A percentile compares a stretch with the other conserved stretches of the same genome.
Evolutionary conservation across 2,329 filamentous ascomycete species (phyloP).

Genomic region (Diaporthe australafricana): DNA sequence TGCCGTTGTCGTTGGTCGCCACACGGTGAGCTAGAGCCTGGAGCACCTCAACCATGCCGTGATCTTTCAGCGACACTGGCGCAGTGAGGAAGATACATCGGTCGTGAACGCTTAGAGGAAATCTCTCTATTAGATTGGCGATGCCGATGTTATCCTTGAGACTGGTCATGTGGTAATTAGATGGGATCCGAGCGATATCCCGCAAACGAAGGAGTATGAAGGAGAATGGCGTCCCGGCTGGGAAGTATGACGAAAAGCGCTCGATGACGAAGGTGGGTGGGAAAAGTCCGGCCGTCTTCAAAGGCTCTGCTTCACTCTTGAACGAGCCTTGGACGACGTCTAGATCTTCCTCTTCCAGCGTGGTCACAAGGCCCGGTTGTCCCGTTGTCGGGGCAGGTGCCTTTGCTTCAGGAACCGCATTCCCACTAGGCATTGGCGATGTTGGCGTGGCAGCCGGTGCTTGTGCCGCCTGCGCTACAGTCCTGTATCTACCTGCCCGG

Average conservation of each 20-base stretch:
- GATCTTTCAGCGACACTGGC: constrained; percentile 70
- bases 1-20: constrained; percentile 73
- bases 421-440: neutral
- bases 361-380: constrained; percentile 78
- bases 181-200: constrained; percentile 73
- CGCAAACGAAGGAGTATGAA: constrained; percentile 83
- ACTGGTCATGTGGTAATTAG: constrained; percentile 77
- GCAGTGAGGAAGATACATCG: constrained; percentile 80
- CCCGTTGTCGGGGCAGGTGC: constrained; percentile 35
- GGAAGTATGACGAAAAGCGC: constrained; percentile 84
- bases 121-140: constrained; percentile 80
- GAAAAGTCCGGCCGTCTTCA: constrained; percentile 78
- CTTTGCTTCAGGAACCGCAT: neutral
- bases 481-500: constrained; percentile 87
- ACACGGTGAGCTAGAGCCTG: constrained; percentile 76
- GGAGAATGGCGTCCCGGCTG: constrained; percentile 81
- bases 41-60: constrained; percentile 61
- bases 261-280: constrained; percentile 79
- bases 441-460: constrained; percentile 28
- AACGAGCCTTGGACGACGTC: constrained; percentile 72
- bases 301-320: constrained; percentile 68
- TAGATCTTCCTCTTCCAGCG: constrained; percentile 79
- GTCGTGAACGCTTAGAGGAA: constrained; percentile 77
- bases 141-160: constrained; percentile 72
- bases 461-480: constrained; percentile 68